Base-by-base conservation (phyloP, 2,329 filamentous ascomycete genomes). In the Colletotrichum sojae region DNA sequence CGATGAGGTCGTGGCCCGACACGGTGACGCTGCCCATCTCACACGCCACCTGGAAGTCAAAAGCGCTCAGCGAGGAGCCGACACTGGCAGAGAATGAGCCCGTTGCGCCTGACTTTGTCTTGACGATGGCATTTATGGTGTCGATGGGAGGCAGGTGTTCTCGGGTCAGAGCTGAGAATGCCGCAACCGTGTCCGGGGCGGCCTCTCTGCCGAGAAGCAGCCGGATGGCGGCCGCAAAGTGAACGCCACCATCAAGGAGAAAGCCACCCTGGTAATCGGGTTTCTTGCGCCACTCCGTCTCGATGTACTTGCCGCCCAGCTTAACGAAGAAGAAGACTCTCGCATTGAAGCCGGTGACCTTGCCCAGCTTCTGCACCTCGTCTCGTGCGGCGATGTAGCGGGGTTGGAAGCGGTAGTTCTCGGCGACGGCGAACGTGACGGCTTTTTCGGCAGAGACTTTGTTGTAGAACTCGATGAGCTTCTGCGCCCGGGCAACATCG, bases 221-320 rank as follows among this genome's bases (percentile, higher is more conserved):
- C 16, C 92, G 83, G 57, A 91, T 84, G 0, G 81, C 89, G 8
- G 92, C 92, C 6, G 90, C 83, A 69, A 88, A 90, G 78, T 95
- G 93, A 27, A 95, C 91, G 51, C 93, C 92, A 15, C 89, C 91
- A 75, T 95, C 92, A 2, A 95, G 86, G 63, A 94, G 78, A 76
- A 94, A 94, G 0, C 93, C 92, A 63, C 92, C 93, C 78, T 94
- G 92, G 76, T 93, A 88, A 60, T 87, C 83, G 1, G 92, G 92
- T 63, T 81, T 85, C 77, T 91, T 91, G 63, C 93, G 89, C 93
- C 92, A 70, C n/a, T 63, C 56, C 20, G 67, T 70, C 67, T 70
- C 67, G 13, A 70, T 70, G 63, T 70, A 70, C 46, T 70, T 68
- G 20, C 67, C 67, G 39, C 67, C 67, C 48, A 70, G 39, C 63